phyloP scores from a whole-genome alignment of 2,329 filamentous ascomycete species.

The Blumeria graminis region DNA sequence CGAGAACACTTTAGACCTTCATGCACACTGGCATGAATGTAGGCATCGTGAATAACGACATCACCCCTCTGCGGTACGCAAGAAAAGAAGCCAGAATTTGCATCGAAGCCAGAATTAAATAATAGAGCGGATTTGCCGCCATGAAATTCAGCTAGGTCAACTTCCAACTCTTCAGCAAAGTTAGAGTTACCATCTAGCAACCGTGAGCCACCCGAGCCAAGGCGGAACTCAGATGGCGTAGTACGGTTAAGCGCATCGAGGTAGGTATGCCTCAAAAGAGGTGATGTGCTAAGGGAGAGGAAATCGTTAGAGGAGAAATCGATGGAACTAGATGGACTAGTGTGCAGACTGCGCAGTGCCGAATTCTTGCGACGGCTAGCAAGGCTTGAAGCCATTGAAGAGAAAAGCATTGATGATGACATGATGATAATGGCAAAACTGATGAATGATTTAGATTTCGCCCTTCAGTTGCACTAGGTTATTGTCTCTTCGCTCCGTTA shows the following conservation, averaged over 20 bases:
- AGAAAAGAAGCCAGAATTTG: constrained; percentile 26
- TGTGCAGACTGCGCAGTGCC: constrained; percentile 21
- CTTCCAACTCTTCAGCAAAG: constrained; percentile 34
- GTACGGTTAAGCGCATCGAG: constrained; percentile 5
- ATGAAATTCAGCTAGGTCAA: constrained; percentile 34
- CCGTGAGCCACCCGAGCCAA: constrained; percentile 27
- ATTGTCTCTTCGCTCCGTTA: too few relatives aligned
- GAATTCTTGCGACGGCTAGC: constrained; percentile 7
- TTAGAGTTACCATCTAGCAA: constrained; percentile 39
- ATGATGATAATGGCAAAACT: background rate
- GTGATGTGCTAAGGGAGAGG: constrained; percentile 9
- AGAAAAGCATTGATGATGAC: background rate
- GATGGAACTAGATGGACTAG: constrained; percentile 42
- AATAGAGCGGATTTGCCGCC: constrained; percentile 30
- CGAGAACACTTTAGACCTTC: constrained; percentile 20
- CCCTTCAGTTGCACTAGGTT: too few relatives aligned
- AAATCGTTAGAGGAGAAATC: constrained; percentile 14
- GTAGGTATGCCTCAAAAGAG: constrained; percentile 5
- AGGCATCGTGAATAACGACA: constrained; percentile 36
- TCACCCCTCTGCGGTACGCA: constrained; percentile 27
- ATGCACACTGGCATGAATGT: constrained; percentile 39
- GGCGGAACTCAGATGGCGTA: constrained; percentile 4
- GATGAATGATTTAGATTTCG: too few relatives aligned
- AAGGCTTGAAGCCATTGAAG: constrained; percentile 5
- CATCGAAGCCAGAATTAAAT: constrained; percentile 33